Evolutionary conservation across 2,329 filamentous ascomycete genomes (phyloP).

Genomic region (Fusarium keratoplasticum): DNA sequence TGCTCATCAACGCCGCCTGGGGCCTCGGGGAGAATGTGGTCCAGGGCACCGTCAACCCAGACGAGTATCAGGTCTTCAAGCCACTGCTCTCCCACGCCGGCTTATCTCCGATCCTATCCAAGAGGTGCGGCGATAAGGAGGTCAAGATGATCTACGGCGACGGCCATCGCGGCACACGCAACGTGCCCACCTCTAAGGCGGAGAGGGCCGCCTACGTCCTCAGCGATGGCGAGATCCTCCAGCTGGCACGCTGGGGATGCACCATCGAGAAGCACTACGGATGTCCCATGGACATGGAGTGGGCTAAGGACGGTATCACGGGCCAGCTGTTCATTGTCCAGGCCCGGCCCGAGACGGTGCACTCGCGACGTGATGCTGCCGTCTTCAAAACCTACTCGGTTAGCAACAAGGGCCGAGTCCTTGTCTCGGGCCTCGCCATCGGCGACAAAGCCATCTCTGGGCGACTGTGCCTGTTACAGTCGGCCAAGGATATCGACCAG

Average conservation of each 20-base stretch:
- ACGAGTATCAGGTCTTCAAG: conserved; percentile 55
- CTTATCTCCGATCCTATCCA: conserved; percentile 49
- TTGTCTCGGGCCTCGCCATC: conserved; percentile 48
- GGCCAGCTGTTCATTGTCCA: conserved; percentile 51
- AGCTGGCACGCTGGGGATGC: conserved; percentile 50
- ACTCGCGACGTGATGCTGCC: conserved; percentile 47
- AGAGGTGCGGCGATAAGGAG: conserved; percentile 49
- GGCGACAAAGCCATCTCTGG: conserved; percentile 50
- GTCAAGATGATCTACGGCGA: conserved; percentile 52
- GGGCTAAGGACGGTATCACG: conserved; percentile 50
- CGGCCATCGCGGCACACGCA: conserved; percentile 44
- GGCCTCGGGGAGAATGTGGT: conserved; percentile 54
- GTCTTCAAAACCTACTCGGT: conserved; percentile 50
- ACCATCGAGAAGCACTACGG: conserved; percentile 51
- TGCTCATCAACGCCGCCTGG: conserved; percentile 53
- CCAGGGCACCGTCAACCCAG: conserved; percentile 52
- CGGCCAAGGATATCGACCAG: conserved; percentile 45
- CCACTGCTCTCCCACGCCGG: conserved; percentile 44
- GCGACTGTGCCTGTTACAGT: conserved; percentile 48
- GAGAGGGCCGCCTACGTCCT: conserved; percentile 50
- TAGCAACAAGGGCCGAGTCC: conserved; percentile 41
- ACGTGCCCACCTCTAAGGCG: conserved; percentile 51
- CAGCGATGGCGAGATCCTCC: conserved; percentile 49
- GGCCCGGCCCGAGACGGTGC: conserved; percentile 52
- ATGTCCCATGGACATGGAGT: conserved; percentile 54